phyloP scores from a whole-genome alignment of 768 basidiomycete species.

The Udeniomyces megalosporus region DNA sequence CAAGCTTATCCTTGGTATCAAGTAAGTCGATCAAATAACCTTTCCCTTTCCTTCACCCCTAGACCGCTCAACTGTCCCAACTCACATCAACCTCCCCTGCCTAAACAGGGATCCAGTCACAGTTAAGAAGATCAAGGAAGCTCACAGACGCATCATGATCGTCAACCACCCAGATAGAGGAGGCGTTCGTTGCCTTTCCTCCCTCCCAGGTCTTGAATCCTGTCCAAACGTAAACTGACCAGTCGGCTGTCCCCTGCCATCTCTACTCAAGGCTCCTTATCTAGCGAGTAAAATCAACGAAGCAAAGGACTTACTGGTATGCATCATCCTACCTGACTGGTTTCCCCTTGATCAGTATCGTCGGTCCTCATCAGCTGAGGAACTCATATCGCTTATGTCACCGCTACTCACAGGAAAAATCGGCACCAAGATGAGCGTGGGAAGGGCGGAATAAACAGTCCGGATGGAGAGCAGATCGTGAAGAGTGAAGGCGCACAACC shows the following conservation, averaged over 20 bases:
- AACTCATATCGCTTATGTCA: no score
- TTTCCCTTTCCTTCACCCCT: background rate
- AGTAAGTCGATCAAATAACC: constrained; percentile 39
- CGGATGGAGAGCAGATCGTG: no score
- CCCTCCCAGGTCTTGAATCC: background rate
- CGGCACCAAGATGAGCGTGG: no score
- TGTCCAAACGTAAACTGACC: background rate
- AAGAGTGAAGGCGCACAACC: no score
- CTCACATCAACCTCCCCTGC: no score
- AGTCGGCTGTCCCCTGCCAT: no score
- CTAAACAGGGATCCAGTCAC: constrained; percentile 58
- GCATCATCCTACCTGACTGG: no score
- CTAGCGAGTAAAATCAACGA: constrained; percentile 98
- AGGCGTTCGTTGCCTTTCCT: constrained; percentile 32
- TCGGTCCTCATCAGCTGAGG: no score
- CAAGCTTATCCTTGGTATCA: constrained; percentile 73
- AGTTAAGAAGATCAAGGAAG: constrained; percentile 73
- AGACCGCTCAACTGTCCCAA: background rate
- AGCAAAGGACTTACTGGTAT: constrained; percentile 77
- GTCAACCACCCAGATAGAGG: constrained; percentile 98
- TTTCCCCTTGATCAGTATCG: no score
- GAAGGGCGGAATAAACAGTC: no score
- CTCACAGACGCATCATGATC: constrained; percentile 91
- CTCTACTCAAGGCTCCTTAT: constrained; percentile 51
- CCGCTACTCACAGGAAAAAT: no score